Base-by-base conservation (phyloP, 352 stramenopile genomes). In the Pythium scleroteichum region DNA sequence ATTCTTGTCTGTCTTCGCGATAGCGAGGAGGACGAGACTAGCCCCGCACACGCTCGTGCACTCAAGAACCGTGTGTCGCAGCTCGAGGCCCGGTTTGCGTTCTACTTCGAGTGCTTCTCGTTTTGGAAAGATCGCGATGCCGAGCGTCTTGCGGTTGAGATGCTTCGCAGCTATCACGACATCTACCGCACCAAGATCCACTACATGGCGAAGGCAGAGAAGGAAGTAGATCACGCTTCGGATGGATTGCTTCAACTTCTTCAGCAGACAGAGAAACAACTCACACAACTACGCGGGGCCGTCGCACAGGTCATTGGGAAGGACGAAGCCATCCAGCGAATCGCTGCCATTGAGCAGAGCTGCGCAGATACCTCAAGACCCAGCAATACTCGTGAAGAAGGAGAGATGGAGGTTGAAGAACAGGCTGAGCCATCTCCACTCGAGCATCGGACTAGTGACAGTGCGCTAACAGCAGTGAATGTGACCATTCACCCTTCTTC, bases 91-190 rank as follows among this genome's bases (percentile, higher is more conserved):
- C 66, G 78, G n/a, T 88, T 90, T 63, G 67, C 66, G 1, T 87
- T 88, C 41, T 90, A 90, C 61, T 77, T 79, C 29, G 80, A 82
- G 29, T 76, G 72, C n/a, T 90, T 90, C 57, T 71, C 71, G 35
- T 59, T 64, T 4, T 90, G 80, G 80, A 90, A 90, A 42, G 59
- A 75, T 3, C 66, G 71, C 4, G 80, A 90, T 61, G 80, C 80
- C 0, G 67, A 90, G 45, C 72, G 75, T 0, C 59, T 90, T 10
- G 75, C 80, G 0, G 42, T 44, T 0, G 80, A 90, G 41, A 69
- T 90, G 64, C 60, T 90, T 41, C 39, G 57, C 16, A 80, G 75
- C 24, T 90, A 90, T 54, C 50, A 74, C 12, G 71, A 85, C 38
- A 67, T 90, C 35, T 70, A 73, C 46, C 39, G 62, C 29, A 73